Evolutionary conservation across 768 basidiomycete species (phyloP).

Genomic region (Lyophyllum semitale): DNA sequence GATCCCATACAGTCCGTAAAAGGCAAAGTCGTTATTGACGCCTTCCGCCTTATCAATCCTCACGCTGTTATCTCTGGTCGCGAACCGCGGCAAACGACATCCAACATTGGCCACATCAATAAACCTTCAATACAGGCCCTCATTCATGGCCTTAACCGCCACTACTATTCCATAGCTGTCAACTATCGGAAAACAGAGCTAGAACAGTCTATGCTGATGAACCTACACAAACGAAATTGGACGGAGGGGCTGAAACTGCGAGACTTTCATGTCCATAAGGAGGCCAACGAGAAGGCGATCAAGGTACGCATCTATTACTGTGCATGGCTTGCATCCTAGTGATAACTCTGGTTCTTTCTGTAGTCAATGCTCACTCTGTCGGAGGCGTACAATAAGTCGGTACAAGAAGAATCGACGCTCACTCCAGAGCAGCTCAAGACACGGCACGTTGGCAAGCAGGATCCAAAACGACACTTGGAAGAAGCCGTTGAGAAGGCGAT

Average conservation of each 20-base stretch:
- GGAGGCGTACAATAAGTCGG: slow-evolving; percentile 94
- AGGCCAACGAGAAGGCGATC: slow-evolving; percentile 89
- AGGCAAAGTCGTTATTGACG: slow-evolving; percentile 98
- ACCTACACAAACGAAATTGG: slow-evolving; percentile 98
- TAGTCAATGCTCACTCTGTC: slow-evolving; percentile 94
- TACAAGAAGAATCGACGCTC: slow-evolving; percentile 97
- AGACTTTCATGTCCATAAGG: slow-evolving; percentile 88
- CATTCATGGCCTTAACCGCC: slow-evolving; percentile 95
- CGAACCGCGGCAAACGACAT: slow-evolving; percentile 96
- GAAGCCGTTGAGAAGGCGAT: slow-evolving; percentile 98
- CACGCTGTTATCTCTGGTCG: slow-evolving; percentile 87
- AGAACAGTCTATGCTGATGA: slow-evolving; percentile 98
- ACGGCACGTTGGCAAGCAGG: slow-evolving; percentile 95
- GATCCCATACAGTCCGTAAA: slow-evolving; percentile 99
- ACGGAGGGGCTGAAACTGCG: slow-evolving; percentile 92
- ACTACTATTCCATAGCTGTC: slow-evolving; percentile 97
- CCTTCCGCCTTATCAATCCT: slow-evolving; percentile 95
- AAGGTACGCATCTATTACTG: slow-evolving; percentile 59
- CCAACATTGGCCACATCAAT: slow-evolving; percentile 98
- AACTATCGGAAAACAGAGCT: slow-evolving; percentile 98
- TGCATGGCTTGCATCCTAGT: not conserved
- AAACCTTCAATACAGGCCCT: slow-evolving; percentile 99
- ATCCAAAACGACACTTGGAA: slow-evolving; percentile 96
- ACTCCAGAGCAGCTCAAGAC: slow-evolving; percentile 94
- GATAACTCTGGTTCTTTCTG: slow-evolving; percentile 15